phyloP scores from a whole-genome alignment of 176 grass and related monocot species.

The Zea luxurians region DNA sequence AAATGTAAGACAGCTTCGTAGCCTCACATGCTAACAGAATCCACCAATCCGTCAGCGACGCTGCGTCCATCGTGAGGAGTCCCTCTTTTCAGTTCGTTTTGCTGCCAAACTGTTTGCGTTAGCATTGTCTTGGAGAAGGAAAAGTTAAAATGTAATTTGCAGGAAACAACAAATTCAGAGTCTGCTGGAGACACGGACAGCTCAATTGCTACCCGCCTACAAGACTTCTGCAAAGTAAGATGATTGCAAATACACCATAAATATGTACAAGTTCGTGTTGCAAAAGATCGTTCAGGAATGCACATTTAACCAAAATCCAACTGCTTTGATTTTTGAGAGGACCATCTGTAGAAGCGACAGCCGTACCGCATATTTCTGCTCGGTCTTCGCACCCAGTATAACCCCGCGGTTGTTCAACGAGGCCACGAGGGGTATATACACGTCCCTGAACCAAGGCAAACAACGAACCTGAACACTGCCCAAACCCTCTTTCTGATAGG shows the following conservation, averaged over 20 bases:
- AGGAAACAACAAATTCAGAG: background rate
- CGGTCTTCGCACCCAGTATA: background rate
- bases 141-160: background rate
- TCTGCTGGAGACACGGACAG: background rate
- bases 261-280: slow-evolving; percentile 22
- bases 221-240: background rate
- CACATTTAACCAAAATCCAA: slow-evolving; percentile 26
- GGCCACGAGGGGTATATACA: background rate
- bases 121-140: background rate
- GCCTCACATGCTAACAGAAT: no score
- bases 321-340: background rate
- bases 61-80: no score
- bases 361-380: background rate
- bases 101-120: background rate
- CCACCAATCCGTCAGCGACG: no score
- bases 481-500: background rate
- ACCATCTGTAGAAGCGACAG: background rate
- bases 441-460: background rate
- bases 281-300: slow-evolving; percentile 1
- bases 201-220: background rate
- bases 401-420: background rate
- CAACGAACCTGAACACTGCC: background rate
- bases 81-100: background rate
- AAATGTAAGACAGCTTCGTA: no score
- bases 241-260: background rate